Base-by-base conservation (phyloP, 176 grass and related monocot species). In the Chrysopogon serrulatus region DNA sequence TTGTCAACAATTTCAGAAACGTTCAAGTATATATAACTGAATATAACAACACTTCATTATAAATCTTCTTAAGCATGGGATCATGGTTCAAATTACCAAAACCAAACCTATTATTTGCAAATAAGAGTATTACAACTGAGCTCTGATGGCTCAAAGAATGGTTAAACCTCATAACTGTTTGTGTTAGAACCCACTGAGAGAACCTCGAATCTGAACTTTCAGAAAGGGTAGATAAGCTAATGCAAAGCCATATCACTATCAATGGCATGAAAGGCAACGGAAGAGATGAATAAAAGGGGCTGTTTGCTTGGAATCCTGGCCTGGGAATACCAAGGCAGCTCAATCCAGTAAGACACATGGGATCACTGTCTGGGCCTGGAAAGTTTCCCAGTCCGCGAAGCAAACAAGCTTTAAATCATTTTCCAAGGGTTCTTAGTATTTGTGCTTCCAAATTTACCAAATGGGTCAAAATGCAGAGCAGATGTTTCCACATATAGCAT, bases 171-270 rank as follows among this genome's bases (percentile, higher is more conserved):
- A 45, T 79, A 73, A 18, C n/a, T n/a, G n/a, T n/a, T n/a, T n/a
- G n/a, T n/a, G 8, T 49, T 48, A 17, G 16, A 85, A 86, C 74
- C 74, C 65, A 82, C 67, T 54, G 53, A 86, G 24, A 88, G 30
- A 57, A 90, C 53, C 56, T 91, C 75, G 17, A 61, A 23, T 77
- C 39, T 44, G 49, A 82, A 76, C 72, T 83, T 78, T 86, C 86
- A 34, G 74, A 74, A 39, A 74, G 89, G 76, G 14, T 77, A 84
- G 57, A 86, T 57, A 81, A 84, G 88, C 75, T 74, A 84, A 65
- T 80, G 83, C 69, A 81, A 35, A 63, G 88, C 40, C 68, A 80
- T 85, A 59, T 77, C 68, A 21, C 87, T 91, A 80, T 44, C 77
- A 89, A 82, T 74, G 68, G 66, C 32, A 59, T 83, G 65, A 48